Conservation (phyloP, 2,329 filamentous ascomycete genomes). For the Ustilaginoidea virens region DNA sequence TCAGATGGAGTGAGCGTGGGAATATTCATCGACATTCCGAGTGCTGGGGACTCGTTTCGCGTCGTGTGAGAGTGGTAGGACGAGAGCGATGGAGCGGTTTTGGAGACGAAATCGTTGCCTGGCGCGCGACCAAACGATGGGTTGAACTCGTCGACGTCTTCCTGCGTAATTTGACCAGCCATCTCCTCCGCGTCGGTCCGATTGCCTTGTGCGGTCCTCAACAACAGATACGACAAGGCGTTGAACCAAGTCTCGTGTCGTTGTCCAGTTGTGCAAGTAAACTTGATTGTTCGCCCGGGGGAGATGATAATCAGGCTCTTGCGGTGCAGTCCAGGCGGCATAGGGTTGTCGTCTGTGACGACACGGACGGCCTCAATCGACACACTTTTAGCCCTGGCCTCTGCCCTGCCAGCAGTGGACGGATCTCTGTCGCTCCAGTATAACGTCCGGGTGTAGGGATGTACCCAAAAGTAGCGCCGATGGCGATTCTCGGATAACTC, state of each 20-base stretch:
- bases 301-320: constrained; percentile 88
- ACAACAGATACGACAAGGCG: constrained; percentile 78
- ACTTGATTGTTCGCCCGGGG: constrained; percentile 77
- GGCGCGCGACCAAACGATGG: constrained; percentile 33
- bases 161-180: constrained; percentile 39
- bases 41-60: constrained; percentile 45
- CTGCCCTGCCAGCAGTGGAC: constrained; percentile 56
- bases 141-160: constrained; percentile 70
- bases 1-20: constrained; percentile 41
- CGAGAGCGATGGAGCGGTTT: constrained; percentile 50
- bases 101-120: constrained; percentile 28
- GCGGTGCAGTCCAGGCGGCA: constrained; percentile 83
- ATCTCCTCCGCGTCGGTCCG: constrained; percentile 45
- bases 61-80: constrained; percentile 67
- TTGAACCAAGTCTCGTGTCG: constrained; percentile 99
- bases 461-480: constrained; percentile 96
- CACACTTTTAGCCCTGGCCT: constrained; percentile 75
- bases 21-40: constrained; percentile 32
- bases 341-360: constrained; percentile 85
- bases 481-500: constrained; percentile 83
- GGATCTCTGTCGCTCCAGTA: constrained; percentile 96
- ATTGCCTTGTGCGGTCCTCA: constrained; percentile 56
- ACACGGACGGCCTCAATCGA: constrained; percentile 86
- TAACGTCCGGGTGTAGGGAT: constrained; percentile 87
- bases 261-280: constrained; percentile 86